Percentiles rank a stretch among this genome's conserved stretches.
phyloP scores from a whole-genome alignment of 2,329 filamentous ascomycete genomes.

The Nectriaceae sp. region DNA sequence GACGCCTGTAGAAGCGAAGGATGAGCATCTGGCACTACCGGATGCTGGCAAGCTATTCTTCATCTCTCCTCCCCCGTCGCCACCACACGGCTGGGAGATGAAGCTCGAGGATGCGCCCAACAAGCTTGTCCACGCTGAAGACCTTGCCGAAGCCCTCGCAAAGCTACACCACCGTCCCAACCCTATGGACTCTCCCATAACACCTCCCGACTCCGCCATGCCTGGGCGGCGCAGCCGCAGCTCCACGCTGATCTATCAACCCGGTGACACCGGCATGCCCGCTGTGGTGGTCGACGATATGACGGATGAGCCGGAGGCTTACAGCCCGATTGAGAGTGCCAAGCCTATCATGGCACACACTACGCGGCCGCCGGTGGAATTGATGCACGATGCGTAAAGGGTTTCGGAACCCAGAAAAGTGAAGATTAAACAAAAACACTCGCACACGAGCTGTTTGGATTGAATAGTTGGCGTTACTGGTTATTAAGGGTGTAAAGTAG shows the following conservation, averaged over 20 bases:
- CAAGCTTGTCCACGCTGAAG: conserved; percentile 69
- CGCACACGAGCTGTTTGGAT: too few species aligned
- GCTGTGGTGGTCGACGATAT: conserved; percentile 69
- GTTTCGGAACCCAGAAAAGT: too few species aligned
- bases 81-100: conserved; percentile 70
- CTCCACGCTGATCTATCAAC: conserved; percentile 67
- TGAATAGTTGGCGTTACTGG: too few species aligned
- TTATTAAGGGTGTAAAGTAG: too few species aligned
- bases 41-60: conserved; percentile 73
- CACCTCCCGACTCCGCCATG: conserved; percentile 31
- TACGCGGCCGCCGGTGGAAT: conserved; percentile 63
- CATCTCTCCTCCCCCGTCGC: conserved; percentile 69
- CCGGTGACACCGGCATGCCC: conserved; percentile 60
- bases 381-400: conserved; percentile 52
- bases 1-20: conserved; percentile 56
- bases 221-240: conserved; percentile 54
- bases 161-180: conserved; percentile 55
- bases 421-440: too few species aligned
- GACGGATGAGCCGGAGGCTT: conserved; percentile 52
- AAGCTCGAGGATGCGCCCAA: conserved; percentile 69
- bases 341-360: conserved; percentile 62
- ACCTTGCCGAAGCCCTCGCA: conserved; percentile 66
- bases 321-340: conserved; percentile 43
- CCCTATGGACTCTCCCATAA: conserved; percentile 43
- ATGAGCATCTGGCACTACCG: conserved; percentile 65